Base-by-base conservation (phyloP, 805 yeast species). In the Zygotorulaspora chibaensis region DNA sequence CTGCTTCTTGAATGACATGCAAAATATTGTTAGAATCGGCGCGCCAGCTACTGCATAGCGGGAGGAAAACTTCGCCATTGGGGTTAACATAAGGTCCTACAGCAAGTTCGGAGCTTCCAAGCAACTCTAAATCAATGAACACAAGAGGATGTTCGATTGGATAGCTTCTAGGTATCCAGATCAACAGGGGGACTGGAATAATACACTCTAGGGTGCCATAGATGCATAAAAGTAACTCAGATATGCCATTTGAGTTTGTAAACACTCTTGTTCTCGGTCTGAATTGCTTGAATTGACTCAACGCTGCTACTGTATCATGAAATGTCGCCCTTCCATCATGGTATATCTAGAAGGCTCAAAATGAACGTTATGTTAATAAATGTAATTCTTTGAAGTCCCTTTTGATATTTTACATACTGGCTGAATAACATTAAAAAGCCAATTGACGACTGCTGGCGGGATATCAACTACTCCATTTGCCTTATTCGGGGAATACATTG, bases 111-210 rank as follows among this genome's bases (percentile, higher is more conserved):
- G 59, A 61, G 18, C 65, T 58, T 29, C 67, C 68, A n/a, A 80
- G 73, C 2, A 83, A 80, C 29, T 55, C 63, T 9, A 61, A 35
- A 16, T 75, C 71, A 9, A 89, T 77, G 57, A 72, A 84, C 0
- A 80, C 74, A n/a, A 79, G 55, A 0, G 97, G 97, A 1, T 83
- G 73, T 2, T 67, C 70, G n/a, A 57, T 54, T 0, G 96, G 96
- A 53, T 85, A 89, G 18, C 72, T 69, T 23, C 74, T 72, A 0
- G 96, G 95, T 4, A 90, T 57, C 95, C 96, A 88, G 3, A 89
- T 62, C 43, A 80, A 80, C 10, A 88, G 56, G 0, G 89, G 90
- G 13, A 77, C 65, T n/a, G 68, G 64, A 51, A 72, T 68, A 0
- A 40, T 36, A 20, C 34, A n/a, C 9, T 56, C 54, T 0, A 55